These are phyloP conservation scores for Lobosporangium transversale DNA, from an alignment of 192 early-diverging fungal genomes.

Conservation along the genomic window DNA sequence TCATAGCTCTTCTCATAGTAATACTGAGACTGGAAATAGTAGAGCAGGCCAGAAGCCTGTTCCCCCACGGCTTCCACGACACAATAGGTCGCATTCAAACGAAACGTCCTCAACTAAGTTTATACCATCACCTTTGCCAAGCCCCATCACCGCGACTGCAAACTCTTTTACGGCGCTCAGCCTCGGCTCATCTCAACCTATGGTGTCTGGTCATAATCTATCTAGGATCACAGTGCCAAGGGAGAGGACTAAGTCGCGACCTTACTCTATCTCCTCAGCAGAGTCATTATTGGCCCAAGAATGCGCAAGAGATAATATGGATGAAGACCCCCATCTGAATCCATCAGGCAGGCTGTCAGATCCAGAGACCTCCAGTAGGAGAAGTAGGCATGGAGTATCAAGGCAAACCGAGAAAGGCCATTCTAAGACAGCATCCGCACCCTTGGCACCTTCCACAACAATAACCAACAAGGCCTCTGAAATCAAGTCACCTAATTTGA, in stretches of 20 bases:
- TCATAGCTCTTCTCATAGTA: slow-evolving; percentile 1
- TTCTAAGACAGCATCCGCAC: too few species aligned
- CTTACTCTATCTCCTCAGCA: slow-evolving; percentile 21
- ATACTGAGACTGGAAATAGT: too few species aligned
- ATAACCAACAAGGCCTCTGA: slow-evolving; percentile 3
- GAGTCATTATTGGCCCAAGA: slow-evolving; percentile 21
- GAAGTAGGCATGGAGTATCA: background rate
- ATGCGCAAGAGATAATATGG: background rate
- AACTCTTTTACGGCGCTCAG: slow-evolving; percentile 38
- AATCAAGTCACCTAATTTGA: slow-evolving; percentile 14
- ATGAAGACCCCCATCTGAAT: slow-evolving; percentile 7
- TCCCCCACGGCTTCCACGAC: slow-evolving; percentile 21
- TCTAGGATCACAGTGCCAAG: slow-evolving; percentile 27
- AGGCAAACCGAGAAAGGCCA: background rate
- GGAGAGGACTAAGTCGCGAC: slow-evolving; percentile 23
- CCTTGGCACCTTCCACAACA: background rate
- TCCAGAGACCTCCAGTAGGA: slow-evolving; percentile 23
- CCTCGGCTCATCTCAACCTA: slow-evolving; percentile 11
- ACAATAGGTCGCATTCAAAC: slow-evolving; percentile 4
- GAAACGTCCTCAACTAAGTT: background rate
- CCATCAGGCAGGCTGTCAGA: slow-evolving; percentile 23
- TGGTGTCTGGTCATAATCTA: slow-evolving; percentile 18
- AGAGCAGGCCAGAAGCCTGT: background rate
- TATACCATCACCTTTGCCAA: slow-evolving; percentile 30
- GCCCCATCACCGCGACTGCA: slow-evolving; percentile 41